Evolutionary conservation across 2,329 filamentous ascomycete genomes (phyloP), one percentile per base, ranked within the genome.

Genomic region (Ilyonectria destructans): DNA sequence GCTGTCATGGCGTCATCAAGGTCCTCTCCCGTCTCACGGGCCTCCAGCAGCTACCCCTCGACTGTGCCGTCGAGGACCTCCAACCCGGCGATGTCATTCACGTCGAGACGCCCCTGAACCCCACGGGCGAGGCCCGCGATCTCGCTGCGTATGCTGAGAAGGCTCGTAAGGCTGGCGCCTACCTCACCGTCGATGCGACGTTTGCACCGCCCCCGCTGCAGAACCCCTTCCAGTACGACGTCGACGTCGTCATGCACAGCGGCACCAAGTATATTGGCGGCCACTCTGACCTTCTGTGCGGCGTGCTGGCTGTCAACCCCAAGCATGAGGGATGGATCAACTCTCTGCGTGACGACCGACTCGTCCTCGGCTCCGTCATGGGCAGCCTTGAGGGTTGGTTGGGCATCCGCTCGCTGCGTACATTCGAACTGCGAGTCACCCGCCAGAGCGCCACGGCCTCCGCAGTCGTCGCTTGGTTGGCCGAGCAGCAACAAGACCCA

Each of bases 221-320:
- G 79, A 93, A 98, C 76, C 95, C 96, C 0, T 96, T 98, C 76
- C 78, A 80, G 31, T 92, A 88, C 79, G 96, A 94, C 54, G 94
- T 92, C 31, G 96, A 98, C 81, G 82, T 95, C 1, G 89, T 97
- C 37, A 93, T 98, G 93, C 96, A 99, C 82, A 92, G 89, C 58
- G 96, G 95, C 4, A 97, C 95, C 19, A 99, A 98, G 86, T 99
- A 98, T 82, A 90, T 99, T 73, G 96, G 96, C 21, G 96, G 96
- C 0, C 96, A 99, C 83, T 96, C 92, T 72, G 96, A 99, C 82
- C 87, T 98, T 87, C 89, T 98, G 6, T 97, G 93, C 78, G 96
- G 96, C 23, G 92, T 97, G 19, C 83, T 99, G 31, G 89, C 90
- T 0, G 88, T 95, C 6, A 84, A 87, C 58, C 87, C 88, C 17